These are phyloP conservation scores for Amylocarpus encephaloides DNA, from an alignment of 2,329 filamentous ascomycete genomes.

Conservation along the genomic window DNA sequence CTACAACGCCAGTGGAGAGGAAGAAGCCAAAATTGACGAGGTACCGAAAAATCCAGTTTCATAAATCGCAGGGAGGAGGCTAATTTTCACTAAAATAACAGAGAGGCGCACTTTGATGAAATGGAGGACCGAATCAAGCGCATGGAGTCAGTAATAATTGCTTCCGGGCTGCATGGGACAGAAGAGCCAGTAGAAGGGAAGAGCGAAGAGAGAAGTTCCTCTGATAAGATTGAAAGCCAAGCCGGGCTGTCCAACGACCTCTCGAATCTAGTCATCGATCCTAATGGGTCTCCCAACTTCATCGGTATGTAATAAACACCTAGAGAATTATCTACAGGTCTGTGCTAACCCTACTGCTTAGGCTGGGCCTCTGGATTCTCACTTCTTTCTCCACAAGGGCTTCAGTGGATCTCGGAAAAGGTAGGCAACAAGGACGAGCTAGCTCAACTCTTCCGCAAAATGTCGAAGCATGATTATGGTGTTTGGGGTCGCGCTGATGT, in stretches of 20 bases:
- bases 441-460: slow-evolving; percentile 10
- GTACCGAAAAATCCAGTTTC: slow-evolving; percentile 8
- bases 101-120: slow-evolving; percentile 14
- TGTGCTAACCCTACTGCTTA: slow-evolving; percentile 7
- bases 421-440: slow-evolving; percentile 12
- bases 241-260: slow-evolving; percentile 18
- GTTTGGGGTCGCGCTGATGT: slow-evolving; percentile 9
- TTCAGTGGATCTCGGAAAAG: slow-evolving; percentile 22
- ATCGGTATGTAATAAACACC: slow-evolving; percentile 12
- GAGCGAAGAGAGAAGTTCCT: slow-evolving; percentile 9
- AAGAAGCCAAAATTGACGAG: slow-evolving; percentile 22
- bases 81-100: slow-evolving; percentile 11
- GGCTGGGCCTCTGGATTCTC: slow-evolving; percentile 24
- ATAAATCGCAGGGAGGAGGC: slow-evolving; percentile 1
- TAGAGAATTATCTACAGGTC: not conserved
- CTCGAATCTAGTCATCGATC: slow-evolving; percentile 18
- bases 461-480: slow-evolving; percentile 12
- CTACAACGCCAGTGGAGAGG: slow-evolving; percentile 22
- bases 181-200: slow-evolving; percentile 8
- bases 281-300: slow-evolving; percentile 16
- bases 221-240: slow-evolving; percentile 17
- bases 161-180: slow-evolving; percentile 11
- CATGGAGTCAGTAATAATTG: slow-evolving; percentile 21
- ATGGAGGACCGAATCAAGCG: slow-evolving; percentile 24
- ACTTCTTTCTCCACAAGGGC: slow-evolving; percentile 23